Conservation (phyloP, 2,329 filamentous ascomycete species). For the Claviceps humidiphila region DNA sequence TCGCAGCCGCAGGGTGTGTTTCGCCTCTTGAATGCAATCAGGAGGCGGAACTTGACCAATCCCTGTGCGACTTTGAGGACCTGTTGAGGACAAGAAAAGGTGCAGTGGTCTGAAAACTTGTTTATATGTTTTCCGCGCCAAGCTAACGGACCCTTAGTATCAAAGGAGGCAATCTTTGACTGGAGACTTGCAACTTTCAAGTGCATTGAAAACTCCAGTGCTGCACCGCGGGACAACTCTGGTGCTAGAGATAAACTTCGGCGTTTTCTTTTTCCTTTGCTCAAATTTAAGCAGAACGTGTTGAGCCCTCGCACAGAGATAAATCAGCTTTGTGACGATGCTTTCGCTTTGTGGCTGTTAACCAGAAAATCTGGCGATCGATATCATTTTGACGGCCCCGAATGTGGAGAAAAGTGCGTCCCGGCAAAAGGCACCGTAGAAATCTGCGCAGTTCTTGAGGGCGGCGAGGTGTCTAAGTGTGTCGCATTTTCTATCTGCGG, state of each 20-base stretch:
- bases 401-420: too few relatives aligned
- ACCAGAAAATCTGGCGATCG: neutral
- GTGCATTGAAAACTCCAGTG: neutral
- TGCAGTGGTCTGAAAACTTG: neutral
- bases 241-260: accelerated
- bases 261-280: neutral
- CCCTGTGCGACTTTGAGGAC: neutral
- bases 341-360: neutral
- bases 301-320: neutral
- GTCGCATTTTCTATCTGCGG: too few relatives aligned
- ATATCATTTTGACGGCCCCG: neutral
- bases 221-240: neutral
- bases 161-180: neutral
- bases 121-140: too few relatives aligned
- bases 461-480: too few relatives aligned
- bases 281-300: too few relatives aligned
- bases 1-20: neutral
- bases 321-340: neutral
- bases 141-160: neutral
- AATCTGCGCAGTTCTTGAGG: too few relatives aligned
- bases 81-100: neutral
- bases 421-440: too few relatives aligned
- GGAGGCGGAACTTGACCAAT: neutral
- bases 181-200: neutral
- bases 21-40: neutral